A percentile compares a stretch with the other conserved stretches of the same genome.
Conservation (phyloP, 768 basidiomycete genomes). For the Naganishia vaughanmartiniae region DNA sequence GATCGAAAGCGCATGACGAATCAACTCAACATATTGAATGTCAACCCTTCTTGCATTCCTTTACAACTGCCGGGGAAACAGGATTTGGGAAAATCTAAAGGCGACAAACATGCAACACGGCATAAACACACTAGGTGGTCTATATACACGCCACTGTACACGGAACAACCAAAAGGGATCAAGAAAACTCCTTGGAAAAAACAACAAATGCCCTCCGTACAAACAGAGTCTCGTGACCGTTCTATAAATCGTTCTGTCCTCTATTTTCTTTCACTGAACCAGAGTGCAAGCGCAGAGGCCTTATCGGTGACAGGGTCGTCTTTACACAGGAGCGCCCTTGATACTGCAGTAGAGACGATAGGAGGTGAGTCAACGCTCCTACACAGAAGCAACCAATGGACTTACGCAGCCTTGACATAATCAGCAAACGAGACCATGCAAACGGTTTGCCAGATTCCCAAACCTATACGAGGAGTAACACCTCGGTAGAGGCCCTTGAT, state of each 20-base stretch:
- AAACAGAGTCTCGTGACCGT: neutral
- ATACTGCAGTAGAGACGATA: neutral
- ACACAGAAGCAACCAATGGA: neutral
- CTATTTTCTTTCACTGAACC: neutral
- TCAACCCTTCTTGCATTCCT: too few relatives aligned
- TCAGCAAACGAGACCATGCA: slow-evolving; percentile 99
- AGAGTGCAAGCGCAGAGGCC: neutral
- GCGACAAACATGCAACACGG: too few relatives aligned
- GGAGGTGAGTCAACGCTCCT: neutral
- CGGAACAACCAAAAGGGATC: neutral
- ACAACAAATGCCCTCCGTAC: neutral
- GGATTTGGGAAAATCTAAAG: too few relatives aligned
- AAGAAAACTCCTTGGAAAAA: neutral
- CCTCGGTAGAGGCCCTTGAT: slow-evolving; percentile 95
- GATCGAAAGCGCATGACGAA: slow-evolving; percentile 1
- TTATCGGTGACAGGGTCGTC: neutral
- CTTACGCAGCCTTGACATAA: slow-evolving; percentile 70
- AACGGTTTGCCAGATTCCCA: slow-evolving; percentile 57
- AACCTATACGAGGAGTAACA: slow-evolving; percentile 91
- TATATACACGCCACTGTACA: neutral
- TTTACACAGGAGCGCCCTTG: slow-evolving; percentile 9
- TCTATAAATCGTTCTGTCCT: neutral
- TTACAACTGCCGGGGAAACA: too few relatives aligned
- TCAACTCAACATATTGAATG: neutral
- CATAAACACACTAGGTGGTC: neutral